Evolutionary conservation across 2,329 filamentous ascomycete species (phyloP), one percentile per base, ranked within the genome.

Genomic region (Calonectria honghensis): DNA sequence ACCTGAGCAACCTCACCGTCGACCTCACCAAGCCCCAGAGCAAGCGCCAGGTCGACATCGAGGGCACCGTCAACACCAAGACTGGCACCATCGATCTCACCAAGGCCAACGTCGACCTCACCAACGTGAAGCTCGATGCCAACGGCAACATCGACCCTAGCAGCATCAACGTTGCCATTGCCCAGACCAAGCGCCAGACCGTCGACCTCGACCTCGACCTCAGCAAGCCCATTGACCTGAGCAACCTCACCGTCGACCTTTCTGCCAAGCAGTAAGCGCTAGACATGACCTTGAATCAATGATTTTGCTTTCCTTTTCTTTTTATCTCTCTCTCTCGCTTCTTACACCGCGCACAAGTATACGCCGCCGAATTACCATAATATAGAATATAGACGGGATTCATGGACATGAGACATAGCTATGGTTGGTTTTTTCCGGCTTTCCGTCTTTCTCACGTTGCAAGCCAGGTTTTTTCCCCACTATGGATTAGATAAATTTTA

Each of bases 401-500:
- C 27, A 29, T 63, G 57, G 57, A 41, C 27, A 41, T 27, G 24
- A 57, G 57, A 37, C 57, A 63, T 63, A 31, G n/a, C 35, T 63
- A 14, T 63, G 41, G 57, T n/a, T 41, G 57, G 57, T 63, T 63
- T 63, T 63, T 63, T 29, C 57, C 35, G 57, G 57, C 57, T 63
- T 27, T 29, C 45, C 45, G 45, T 48, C 18, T 39, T 24, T 10
- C 4, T 61, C 35, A 20, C 20, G 57, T 61, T 37, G 35, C 37
- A 63, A 29, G 35, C 57, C 35, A 41, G 24, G 35, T 59, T 63
- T 63, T 63, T 61, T 63, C 10, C 24, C 57, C 57, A 9, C 57
- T 63, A 63, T 63, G 57, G 57, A 63, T 41, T 63, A 63, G 57
- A 63, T 63, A 63, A 63, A 63, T 41, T 45, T 45, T 41, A 63